Conservation (phyloP, 2,329 filamentous ascomycete species). For the Colletotrichum aenigma region DNA sequence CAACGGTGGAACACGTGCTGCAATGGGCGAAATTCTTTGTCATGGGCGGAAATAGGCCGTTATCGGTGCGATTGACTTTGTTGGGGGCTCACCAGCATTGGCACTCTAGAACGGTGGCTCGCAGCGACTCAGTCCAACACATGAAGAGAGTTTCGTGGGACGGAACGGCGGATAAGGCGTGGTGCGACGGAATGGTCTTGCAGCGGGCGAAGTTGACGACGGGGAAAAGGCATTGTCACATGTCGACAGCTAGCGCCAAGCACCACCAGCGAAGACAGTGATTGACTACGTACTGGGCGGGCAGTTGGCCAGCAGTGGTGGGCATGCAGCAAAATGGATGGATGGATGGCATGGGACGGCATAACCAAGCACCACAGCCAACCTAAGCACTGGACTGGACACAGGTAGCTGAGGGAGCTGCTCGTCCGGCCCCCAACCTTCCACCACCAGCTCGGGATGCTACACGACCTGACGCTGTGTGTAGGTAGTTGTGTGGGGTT, state of each 20-base stretch:
- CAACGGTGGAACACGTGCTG: constrained; percentile 11
- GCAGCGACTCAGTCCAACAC: neutral
- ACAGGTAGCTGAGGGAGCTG: constrained; percentile 2
- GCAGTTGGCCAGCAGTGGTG: neutral
- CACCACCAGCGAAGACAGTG: neutral
- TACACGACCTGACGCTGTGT: neutral
- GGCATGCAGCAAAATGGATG: neutral
- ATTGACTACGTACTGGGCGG: neutral
- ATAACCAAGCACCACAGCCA: constrained; percentile 1
- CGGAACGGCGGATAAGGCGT: neutral
- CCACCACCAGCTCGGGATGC: neutral
- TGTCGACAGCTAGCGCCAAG: constrained; percentile 13
- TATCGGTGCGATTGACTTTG: constrained; percentile 3
- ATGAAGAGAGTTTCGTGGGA: neutral
- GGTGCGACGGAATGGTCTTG: neutral
- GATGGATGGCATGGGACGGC: constrained; percentile 1
- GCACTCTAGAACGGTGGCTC: neutral
- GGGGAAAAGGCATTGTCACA: constrained; percentile 12
- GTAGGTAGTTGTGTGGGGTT: neutral
- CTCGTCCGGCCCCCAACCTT: neutral
- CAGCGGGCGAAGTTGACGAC: neutral
- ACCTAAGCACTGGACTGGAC: neutral
- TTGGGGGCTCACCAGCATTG: neutral
- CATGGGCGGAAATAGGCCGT: neutral
- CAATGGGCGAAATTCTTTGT: neutral